Percentiles rank a stretch among this genome's conserved stretches.
Conservation (phyloP, 2,329 filamentous ascomycete species). For the Calonectria pseudoturangicola region DNA sequence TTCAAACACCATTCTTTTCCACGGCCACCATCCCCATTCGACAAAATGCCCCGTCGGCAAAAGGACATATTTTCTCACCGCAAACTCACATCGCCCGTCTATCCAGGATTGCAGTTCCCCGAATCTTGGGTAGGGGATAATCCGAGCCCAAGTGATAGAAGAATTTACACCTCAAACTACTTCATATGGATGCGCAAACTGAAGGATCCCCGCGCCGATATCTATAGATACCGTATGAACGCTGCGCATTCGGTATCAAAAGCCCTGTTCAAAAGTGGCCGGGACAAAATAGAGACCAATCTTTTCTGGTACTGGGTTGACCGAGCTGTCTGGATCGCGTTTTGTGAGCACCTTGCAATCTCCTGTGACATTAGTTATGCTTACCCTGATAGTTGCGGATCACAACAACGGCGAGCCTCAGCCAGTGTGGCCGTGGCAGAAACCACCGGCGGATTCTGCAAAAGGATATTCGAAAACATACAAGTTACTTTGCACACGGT, state of each 20-base stretch:
- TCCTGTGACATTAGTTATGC: neutral
- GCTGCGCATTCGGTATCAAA: neutral
- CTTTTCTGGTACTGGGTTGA: conserved; percentile 7
- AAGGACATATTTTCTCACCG: neutral
- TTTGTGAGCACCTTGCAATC: neutral
- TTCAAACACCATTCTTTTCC: too few species aligned
- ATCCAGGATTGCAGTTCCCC: neutral
- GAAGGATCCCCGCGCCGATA: neutral
- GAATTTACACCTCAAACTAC: neutral
- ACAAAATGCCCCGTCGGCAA: too few species aligned
- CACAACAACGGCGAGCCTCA: neutral
- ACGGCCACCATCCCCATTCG: too few species aligned
- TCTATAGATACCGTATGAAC: neutral
- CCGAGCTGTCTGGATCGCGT: neutral
- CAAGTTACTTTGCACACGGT: too few species aligned
- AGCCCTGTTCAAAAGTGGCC: neutral
- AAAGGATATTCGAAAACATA: neutral
- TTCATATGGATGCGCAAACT: conserved; percentile 3
- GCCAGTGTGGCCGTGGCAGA: conserved; percentile 7
- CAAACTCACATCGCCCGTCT: neutral
- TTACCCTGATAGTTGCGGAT: neutral
- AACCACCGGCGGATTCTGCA: neutral
- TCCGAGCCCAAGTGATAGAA: neutral
- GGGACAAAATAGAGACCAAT: neutral
- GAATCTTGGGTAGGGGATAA: neutral